phyloP scores from a whole-genome alignment of 2,329 filamentous ascomycete genomes.

The Amylocarpus encephaloides region DNA sequence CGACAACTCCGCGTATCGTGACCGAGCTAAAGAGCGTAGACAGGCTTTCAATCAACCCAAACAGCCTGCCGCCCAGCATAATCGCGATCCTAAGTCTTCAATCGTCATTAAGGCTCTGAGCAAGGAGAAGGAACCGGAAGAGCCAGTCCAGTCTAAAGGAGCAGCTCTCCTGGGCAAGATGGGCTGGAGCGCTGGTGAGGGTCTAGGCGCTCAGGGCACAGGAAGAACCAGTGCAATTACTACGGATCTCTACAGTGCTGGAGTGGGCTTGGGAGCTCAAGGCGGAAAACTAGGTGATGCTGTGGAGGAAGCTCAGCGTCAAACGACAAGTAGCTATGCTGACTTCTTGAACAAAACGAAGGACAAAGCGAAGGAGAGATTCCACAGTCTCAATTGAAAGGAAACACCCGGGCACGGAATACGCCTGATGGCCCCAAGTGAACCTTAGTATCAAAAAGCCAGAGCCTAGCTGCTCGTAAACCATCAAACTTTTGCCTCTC shows the following conservation, averaged over 20 bases:
- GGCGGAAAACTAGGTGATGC: conserved; percentile 66
- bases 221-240: conserved; percentile 59
- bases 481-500: no score
- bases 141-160: conserved; percentile 50
- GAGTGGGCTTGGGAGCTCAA: conserved; percentile 63
- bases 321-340: conserved; percentile 53
- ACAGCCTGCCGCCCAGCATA: conserved; percentile 40
- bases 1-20: conserved; percentile 34
- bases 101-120: conserved; percentile 14
- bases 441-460: no score
- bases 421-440: conserved; percentile 37
- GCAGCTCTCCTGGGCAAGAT: conserved; percentile 65
- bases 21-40: conserved; percentile 62
- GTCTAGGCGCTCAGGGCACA: conserved; percentile 56
- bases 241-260: conserved; percentile 58
- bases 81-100: conserved; percentile 27
- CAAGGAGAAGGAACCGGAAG: conserved; percentile 34
- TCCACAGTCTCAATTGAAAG: conserved; percentile 44
- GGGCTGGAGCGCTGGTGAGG: conserved; percentile 62
- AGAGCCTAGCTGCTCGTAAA: no score
- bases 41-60: conserved; percentile 55
- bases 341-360: conserved; percentile 60
- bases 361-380: conserved; percentile 61
- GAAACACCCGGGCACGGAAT: neutral
- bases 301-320: conserved; percentile 53